Evolutionary conservation across 2,329 filamentous ascomycete genomes (phyloP), one percentile per base, ranked within the genome.

Genomic region (Fusarium torreyae): DNA sequence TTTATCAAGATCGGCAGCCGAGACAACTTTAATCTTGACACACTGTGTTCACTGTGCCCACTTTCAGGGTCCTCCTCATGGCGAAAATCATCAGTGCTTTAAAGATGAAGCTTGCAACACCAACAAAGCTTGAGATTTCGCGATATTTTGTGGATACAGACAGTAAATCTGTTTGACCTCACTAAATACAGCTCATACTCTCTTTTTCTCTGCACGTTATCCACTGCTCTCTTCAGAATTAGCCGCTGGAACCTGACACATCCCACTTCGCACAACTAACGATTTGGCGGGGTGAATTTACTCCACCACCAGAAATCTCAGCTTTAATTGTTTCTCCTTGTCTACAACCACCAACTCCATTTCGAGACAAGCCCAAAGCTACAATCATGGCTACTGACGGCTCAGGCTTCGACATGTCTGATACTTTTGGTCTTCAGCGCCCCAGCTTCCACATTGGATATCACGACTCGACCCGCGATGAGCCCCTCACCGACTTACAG

Each of bases 381-480:
- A 24, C 24, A 57, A 57, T 36, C 38, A 78, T 78, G 77, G 65
- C 70, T 36, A 73, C 68, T 45, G 70, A 64, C 42, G 62, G 61
- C 26, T 22, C 56, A 7, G 63, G 66, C n/a, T 70, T 74, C 54
- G 65, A 61, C 26, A 71, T 71, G 67, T 34, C 71, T 44, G 75
- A 80, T 15, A 68, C 55, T 45, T 73, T 74, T 52, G 76, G 65
- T 9, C 68, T 73, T 51, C 75, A 77, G 55, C 75, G 80, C 34
- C 84, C 84, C 2, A 69, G 58, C 13, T 92, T 94, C 76, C 92
- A 91, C 74, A 84, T 94, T 71, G 91, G 92, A 59, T 90, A 94
- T 68, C 92, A 94, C 80, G 91, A 94, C 76, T 89, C 90, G 8
- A 83, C 82, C 52, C 84, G 91, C 61, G 79, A 83, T 28, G 81